Percentiles rank a stretch among this genome's conserved stretches.
Conservation (phyloP, 352 stramenopile species). For the Aphanomyces astaci region DNA sequence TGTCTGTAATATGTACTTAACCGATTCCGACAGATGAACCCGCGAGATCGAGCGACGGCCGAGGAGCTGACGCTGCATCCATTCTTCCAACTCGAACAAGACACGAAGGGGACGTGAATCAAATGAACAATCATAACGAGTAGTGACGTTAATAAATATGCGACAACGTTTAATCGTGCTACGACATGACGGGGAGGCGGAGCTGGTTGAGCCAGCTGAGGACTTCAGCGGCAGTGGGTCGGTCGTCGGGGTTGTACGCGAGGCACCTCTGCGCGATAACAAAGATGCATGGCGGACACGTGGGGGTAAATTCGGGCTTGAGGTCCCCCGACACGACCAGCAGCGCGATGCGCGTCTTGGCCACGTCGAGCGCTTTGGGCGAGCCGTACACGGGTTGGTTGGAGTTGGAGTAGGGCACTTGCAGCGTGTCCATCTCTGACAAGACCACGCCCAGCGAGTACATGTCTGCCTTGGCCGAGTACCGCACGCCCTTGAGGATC, state of each 20-base stretch:
- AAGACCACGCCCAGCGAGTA: conserved; percentile 33
- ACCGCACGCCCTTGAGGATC: conserved; percentile 32
- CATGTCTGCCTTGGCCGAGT: conserved; percentile 33
- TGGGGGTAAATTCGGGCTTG: conserved; percentile 20
- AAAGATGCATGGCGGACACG: conserved; percentile 28
- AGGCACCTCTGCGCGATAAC: conserved; percentile 26
- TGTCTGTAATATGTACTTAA: not conserved
- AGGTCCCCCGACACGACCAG: conserved; percentile 25
- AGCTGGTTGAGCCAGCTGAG: conserved; percentile 15
- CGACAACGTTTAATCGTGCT: not conserved
- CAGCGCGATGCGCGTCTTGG: conserved; percentile 16
- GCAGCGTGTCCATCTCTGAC: conserved; percentile 27
- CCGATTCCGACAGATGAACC: conserved; percentile 17
- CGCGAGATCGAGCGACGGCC: conserved; percentile 34
- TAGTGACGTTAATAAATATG: not conserved
- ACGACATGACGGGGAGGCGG: no score
- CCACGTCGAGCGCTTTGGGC: not conserved
- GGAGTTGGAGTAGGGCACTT: conserved; percentile 14
- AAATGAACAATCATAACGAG: no score
- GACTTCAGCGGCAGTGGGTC: conserved; percentile 1
- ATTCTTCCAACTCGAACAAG: conserved; percentile 48
- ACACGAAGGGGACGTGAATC: conserved; percentile 47
- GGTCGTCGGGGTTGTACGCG: conserved; percentile 23
- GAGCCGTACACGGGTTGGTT: not conserved
- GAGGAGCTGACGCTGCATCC: conserved; percentile 32